These are phyloP conservation scores for Pythium periplocum DNA, from an alignment of 352 stramenopile genomes.

Conservation along the genomic window DNA sequence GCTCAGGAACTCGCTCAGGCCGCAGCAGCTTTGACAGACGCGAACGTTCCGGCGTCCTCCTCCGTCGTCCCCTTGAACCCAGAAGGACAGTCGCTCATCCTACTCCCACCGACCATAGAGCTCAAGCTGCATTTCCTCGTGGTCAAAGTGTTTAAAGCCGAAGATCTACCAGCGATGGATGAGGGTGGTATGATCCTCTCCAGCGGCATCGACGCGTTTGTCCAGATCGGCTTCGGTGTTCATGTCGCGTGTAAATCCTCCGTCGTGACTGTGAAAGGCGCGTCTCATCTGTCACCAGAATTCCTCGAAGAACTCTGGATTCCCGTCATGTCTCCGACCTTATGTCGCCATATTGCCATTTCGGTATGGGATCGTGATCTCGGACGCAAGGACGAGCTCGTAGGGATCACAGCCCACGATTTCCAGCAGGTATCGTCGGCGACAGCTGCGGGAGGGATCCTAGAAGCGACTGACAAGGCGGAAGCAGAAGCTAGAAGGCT, in stretches of 20 bases:
- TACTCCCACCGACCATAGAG: constrained; percentile 75
- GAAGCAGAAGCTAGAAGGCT: constrained; percentile 3
- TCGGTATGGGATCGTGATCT: constrained; percentile 82
- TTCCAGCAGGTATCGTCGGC: constrained; percentile 51
- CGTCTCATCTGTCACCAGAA: constrained; percentile 35
- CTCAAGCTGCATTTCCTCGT: constrained; percentile 76
- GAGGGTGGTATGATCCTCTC: constrained; percentile 30
- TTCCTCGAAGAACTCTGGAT: constrained; percentile 86
- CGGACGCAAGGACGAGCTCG: constrained; percentile 61
- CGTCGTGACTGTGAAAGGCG: constrained; percentile 60
- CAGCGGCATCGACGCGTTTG: constrained; percentile 79
- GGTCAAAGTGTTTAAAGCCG: constrained; percentile 67
- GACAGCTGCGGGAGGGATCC: constrained; percentile 20
- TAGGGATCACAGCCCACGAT: constrained; percentile 63
- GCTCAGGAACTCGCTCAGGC: constrained; percentile 37
- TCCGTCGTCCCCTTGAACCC: constrained; percentile 4
- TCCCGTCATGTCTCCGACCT: constrained; percentile 67
- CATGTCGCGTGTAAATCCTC: constrained; percentile 39
- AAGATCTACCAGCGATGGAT: constrained; percentile 84
- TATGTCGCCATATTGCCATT: constrained; percentile 65
- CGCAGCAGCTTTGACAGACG: neutral
- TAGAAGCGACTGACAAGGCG: constrained; percentile 1
- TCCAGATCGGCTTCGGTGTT: constrained; percentile 65
- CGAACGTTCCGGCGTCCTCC: neutral
- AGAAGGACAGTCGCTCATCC: constrained; percentile 37